Percentiles rank a stretch among this genome's conserved stretches.
These are phyloP conservation scores for Hypholoma sublateritium DNA, from an alignment of 768 basidiomycete genomes.

Conservation along the genomic window DNA sequence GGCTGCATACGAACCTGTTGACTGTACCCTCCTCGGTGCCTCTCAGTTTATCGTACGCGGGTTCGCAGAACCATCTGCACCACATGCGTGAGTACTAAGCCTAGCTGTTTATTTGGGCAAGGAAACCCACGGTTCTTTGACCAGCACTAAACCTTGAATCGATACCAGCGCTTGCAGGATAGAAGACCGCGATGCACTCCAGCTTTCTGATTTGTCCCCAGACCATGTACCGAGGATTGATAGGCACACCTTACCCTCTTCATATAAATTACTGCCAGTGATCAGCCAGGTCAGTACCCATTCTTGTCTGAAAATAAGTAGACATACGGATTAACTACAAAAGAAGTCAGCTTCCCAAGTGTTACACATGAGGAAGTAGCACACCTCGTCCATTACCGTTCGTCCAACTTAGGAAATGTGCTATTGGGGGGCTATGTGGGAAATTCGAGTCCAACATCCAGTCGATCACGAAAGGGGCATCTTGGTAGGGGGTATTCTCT, in stretches of 20 bases:
- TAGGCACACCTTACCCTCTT: constrained; percentile 93
- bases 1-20: constrained; percentile 56
- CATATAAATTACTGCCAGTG: constrained; percentile 74
- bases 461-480: constrained; percentile 94
- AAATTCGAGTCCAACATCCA: constrained; percentile 88
- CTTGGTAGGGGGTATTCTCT: constrained; percentile 92
- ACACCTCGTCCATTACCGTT: constrained; percentile 88
- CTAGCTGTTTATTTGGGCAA: background rate
- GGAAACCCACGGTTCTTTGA: constrained; percentile 81
- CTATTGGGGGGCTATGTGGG: constrained; percentile 78
- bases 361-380: background rate
- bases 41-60: constrained; percentile 88
- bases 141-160: constrained; percentile 90
- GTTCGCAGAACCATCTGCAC: constrained; percentile 84
- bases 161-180: constrained; percentile 91
- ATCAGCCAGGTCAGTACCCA: background rate
- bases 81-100: background rate
- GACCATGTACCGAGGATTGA: constrained; percentile 92
- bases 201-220: constrained; percentile 85
- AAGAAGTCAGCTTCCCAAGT: background rate
- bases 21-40: constrained; percentile 89
- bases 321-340: constrained; percentile 76
- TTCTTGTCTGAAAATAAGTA: background rate
- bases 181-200: constrained; percentile 83
- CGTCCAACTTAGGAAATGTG: constrained; percentile 93